Base-by-base conservation (phyloP, 2,329 filamentous ascomycete species). In the Tricladium varicosporioides region DNA sequence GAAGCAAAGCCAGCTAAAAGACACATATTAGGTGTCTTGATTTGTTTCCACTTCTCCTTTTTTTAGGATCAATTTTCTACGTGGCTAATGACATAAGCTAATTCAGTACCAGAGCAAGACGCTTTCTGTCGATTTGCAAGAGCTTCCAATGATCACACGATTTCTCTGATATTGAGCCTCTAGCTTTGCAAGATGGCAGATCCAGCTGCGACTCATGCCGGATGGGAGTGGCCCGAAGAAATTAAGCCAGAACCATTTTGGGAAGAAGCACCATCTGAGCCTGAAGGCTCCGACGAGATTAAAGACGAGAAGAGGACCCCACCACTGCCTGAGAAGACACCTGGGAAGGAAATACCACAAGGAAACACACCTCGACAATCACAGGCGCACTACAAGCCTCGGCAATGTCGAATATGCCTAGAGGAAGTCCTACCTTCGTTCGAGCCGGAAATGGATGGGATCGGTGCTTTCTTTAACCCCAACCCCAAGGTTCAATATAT, bases 331-430 rank as follows among this genome's bases (percentile, higher is more conserved):
- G 59, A 22, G 9, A 46, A 63, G 40, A 43, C 14, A 43, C 66
- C 60, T 45, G 66, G 66, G 46, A 33, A 60, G 14, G 48, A 56
- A 9, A 42, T 27, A 27, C 22, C 22, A 61, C 5, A 42, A 48
- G 13, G 32, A 63, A 65, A 53, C 71, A 69, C 59, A 61, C 42
- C 65, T 62, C 22, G 68, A 67, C 52, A 65, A 68, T 15, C 67
- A 71, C 54, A 76, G 67, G 50, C 22, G 22, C 81, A 83, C 60
- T 93, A 90, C 71, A 82, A 83, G 40, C 81, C 88, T 22, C 82
- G 91, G 63, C 88, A 85, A 60, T 97, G 93, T 73, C 88, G 93
- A 57, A 97, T 97, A 62, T 97, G 93, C 71, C 79, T 96, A 43
- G 93, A 97, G 47, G 77, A 76, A 46, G 68, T 89, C 19, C 74